A percentile compares a stretch with the other conserved stretches of the same genome.
phyloP scores from a whole-genome alignment of 176 grass and related monocot species.

The Lolium multiflorum region DNA sequence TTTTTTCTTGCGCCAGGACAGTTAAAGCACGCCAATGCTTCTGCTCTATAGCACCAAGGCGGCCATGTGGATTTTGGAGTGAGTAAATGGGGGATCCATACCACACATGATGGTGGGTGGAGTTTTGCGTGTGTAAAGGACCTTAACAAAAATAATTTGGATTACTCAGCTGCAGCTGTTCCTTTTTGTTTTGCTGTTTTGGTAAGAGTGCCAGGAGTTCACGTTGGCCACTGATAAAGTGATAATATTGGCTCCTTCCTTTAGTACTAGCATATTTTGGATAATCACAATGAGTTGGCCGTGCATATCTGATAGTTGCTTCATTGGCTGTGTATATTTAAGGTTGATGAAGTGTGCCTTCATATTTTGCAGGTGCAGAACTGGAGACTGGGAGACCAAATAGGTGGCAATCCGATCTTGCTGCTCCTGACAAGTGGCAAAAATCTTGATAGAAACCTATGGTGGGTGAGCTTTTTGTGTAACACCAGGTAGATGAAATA shows the following conservation, averaged over 20 bases:
- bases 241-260: slow-evolving; percentile 4
- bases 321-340: slow-evolving; percentile 25
- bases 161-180: not conserved
- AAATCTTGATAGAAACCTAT: slow-evolving; percentile 1
- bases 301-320: not conserved
- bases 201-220: not conserved
- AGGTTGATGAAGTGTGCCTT: not conserved
- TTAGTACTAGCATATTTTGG: slow-evolving; percentile 4
- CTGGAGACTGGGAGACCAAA: slow-evolving; percentile 22
- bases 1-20: not conserved
- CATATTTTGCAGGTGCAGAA: slow-evolving; percentile 16
- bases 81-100: not conserved
- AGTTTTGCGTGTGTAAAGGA: slow-evolving; percentile 27
- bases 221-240: slow-evolving; percentile 16
- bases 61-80: not conserved
- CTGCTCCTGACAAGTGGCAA: slow-evolving; percentile 3
- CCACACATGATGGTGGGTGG: not conserved
- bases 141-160: not conserved
- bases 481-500: slow-evolving; percentile 10
- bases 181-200: slow-evolving; percentile 9
- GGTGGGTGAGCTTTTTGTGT: not conserved
- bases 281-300: not conserved
- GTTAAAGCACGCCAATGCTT: slow-evolving; percentile 2
- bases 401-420: slow-evolving; percentile 12
- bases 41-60: slow-evolving; percentile 11